Conservation (phyloP, 208 protist species). For the Lotmaria passim region DNA sequence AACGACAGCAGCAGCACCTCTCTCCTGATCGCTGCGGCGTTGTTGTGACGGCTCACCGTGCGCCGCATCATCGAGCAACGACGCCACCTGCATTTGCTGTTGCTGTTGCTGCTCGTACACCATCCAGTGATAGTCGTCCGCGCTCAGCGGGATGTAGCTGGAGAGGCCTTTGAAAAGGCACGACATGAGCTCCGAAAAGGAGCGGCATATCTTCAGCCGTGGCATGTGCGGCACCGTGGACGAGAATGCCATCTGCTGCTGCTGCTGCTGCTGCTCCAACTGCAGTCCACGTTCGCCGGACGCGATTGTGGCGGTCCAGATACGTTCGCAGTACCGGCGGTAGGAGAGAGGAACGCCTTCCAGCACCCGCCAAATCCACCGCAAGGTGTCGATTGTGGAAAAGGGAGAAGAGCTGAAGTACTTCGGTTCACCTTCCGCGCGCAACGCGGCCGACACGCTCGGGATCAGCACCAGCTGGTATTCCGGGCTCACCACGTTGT, state of each 20-base stretch:
- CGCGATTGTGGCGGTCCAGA: constrained; percentile 7
- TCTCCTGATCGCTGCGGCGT: background rate
- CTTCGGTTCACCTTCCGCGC: constrained; percentile 14
- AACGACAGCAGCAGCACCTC: background rate
- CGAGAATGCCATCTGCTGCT: background rate
- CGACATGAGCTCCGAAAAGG: constrained; percentile 20
- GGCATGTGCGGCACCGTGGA: constrained; percentile 9
- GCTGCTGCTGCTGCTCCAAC: background rate
- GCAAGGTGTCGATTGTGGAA: constrained; percentile 7
- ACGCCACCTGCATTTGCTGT: background rate
- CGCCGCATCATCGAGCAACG: background rate
- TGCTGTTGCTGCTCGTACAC: constrained; percentile 20
- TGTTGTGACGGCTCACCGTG: background rate
- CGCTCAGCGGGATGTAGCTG: constrained; percentile 23
- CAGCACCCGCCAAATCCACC: constrained; percentile 8
- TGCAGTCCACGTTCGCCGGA: background rate
- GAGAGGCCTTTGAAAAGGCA: constrained; percentile 3
- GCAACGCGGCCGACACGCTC: constrained; percentile 16
- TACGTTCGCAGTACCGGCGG: constrained; percentile 6
- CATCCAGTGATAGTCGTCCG: constrained; percentile 29
- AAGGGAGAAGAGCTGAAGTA: constrained; percentile 7
- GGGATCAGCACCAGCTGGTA: constrained; percentile 50
- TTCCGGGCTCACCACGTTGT: constrained; percentile 32
- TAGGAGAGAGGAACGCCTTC: constrained; percentile 8
- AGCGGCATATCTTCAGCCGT: constrained; percentile 6